Conservation (phyloP, 257 asterid genomes). For the Prunella vulgaris region DNA sequence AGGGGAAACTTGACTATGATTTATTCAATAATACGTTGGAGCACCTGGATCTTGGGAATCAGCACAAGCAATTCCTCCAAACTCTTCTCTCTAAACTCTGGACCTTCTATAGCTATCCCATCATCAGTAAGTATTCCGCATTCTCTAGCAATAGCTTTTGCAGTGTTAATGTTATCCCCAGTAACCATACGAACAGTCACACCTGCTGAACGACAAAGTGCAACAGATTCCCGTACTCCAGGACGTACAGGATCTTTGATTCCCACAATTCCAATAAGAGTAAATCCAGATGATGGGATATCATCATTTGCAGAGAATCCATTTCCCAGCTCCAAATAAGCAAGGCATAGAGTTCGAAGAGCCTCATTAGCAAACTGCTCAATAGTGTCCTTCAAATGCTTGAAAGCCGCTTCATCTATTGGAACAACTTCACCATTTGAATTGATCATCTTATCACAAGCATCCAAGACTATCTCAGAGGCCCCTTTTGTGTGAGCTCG, state of each 20-base stretch:
- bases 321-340: slow-evolving; percentile 59
- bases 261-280: slow-evolving; percentile 74
- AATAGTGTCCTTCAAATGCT: slow-evolving; percentile 39
- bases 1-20: background rate
- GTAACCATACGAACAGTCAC: slow-evolving; percentile 88
- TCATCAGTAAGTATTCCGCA: slow-evolving; percentile 91
- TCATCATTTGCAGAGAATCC: slow-evolving; percentile 44
- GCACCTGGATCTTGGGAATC: slow-evolving; percentile 87
- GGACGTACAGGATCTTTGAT: slow-evolving; percentile 92
- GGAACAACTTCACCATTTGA: slow-evolving; percentile 57
- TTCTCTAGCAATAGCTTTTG: slow-evolving; percentile 87
- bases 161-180: slow-evolving; percentile 87
- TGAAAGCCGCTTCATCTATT: slow-evolving; percentile 39
- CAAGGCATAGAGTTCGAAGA: slow-evolving; percentile 78
- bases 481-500: slow-evolving; percentile 88
- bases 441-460: slow-evolving; percentile 61
- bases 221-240: slow-evolving; percentile 84
- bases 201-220: slow-evolving; percentile 88
- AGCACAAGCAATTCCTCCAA: slow-evolving; percentile 62
- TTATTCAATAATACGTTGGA: background rate
- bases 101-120: slow-evolving; percentile 90
- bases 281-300: slow-evolving; percentile 63
- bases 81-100: slow-evolving; percentile 76
- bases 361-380: slow-evolving; percentile 79
- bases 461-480: slow-evolving; percentile 70